Evolutionary conservation across 164 flowering plant genomes (phyloP).

Genomic region (Amborella trichopoda): DNA sequence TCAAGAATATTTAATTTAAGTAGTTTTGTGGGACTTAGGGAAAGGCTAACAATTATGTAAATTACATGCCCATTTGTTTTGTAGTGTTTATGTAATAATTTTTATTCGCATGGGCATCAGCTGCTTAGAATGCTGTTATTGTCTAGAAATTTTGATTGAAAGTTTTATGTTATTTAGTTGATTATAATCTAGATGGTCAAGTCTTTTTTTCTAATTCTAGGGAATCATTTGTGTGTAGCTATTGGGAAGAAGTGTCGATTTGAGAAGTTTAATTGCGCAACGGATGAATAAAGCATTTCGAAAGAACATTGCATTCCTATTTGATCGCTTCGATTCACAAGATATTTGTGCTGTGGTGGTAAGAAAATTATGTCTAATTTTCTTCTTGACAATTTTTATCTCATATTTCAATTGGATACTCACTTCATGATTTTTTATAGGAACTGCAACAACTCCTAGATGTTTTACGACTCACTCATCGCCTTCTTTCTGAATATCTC

Average conservation of each 20-base stretch:
- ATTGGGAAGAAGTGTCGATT: slow-evolving; percentile 82
- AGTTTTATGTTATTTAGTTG: too few relatives aligned
- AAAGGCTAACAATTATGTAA: too few relatives aligned
- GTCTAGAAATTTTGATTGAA: too few relatives aligned
- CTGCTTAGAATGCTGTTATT: too few relatives aligned
- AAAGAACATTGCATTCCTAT: slow-evolving; percentile 86
- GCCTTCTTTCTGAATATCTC: slow-evolving; percentile 67
- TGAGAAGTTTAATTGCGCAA: slow-evolving; percentile 73
- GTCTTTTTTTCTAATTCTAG: background rate
- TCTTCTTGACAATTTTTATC: slow-evolving; percentile 1
- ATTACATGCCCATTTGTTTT: too few relatives aligned
- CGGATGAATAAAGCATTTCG: slow-evolving; percentile 85
- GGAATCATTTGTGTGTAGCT: slow-evolving; percentile 31
- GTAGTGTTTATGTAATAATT: too few relatives aligned
- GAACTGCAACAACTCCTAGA: slow-evolving; percentile 83
- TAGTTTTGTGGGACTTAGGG: too few relatives aligned
- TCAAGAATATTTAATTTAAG: too few relatives aligned
- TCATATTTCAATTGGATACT: background rate
- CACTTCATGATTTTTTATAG: slow-evolving; percentile 24
- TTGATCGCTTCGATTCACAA: slow-evolving; percentile 95
- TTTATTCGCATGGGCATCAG: too few relatives aligned
- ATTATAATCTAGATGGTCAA: too few relatives aligned
- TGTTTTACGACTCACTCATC: slow-evolving; percentile 66
- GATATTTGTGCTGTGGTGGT: slow-evolving; percentile 95
- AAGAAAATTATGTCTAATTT: slow-evolving; percentile 9